Percentiles rank a stretch among this genome's conserved stretches.
These are phyloP conservation scores for Corymbia calophylla DNA, from an alignment of 441 rosid species.

Conservation along the genomic window DNA sequence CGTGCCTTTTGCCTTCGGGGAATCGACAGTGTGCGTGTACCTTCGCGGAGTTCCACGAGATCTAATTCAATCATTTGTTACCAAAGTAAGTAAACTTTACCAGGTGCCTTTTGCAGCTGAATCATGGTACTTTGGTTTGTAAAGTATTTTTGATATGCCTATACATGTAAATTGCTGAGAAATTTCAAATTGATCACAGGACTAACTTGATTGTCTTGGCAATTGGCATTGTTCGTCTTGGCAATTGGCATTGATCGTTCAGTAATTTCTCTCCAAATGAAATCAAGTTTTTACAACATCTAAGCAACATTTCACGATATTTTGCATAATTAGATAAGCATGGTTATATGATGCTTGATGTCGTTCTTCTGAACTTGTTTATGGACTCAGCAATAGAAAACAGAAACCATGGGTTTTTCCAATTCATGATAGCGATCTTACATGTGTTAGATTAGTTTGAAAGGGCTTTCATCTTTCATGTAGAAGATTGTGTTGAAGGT, in stretches of 20 bases:
- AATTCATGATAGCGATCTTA: not conserved
- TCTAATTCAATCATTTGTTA: not conserved
- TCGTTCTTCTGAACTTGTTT: not conserved
- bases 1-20: not conserved
- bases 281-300: not conserved
- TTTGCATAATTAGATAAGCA: not conserved
- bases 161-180: not conserved
- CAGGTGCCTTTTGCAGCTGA: not conserved
- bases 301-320: not conserved
- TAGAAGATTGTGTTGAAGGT: not conserved
- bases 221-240: not conserved
- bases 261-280: not conserved
- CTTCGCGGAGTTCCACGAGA: not conserved
- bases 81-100: not conserved
- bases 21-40: not conserved
- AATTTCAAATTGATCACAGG: not conserved
- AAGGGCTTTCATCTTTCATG: not conserved
- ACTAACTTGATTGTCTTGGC: not conserved
- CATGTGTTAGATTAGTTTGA: not conserved
- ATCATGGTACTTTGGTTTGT: not conserved
- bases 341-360: not conserved
- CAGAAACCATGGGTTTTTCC: not conserved
- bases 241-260: not conserved
- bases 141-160: not conserved
- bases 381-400: not conserved